Conservation (phyloP, 1,284 basidiomycete genomes). For the Baeospora myosura region DNA sequence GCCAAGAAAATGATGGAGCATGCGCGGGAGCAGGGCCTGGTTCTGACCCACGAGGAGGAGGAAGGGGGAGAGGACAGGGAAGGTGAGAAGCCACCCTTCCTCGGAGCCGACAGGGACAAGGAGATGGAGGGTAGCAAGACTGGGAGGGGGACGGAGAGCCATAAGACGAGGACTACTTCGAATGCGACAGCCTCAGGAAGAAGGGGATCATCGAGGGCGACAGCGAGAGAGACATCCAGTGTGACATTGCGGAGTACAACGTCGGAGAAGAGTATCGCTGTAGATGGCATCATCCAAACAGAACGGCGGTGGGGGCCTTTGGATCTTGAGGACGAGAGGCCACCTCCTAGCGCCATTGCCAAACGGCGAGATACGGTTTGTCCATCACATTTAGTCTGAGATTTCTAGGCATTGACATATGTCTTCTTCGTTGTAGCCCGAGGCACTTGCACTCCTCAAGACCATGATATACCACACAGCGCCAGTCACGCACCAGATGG, state of each 20-base stretch:
- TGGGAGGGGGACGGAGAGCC: too few species aligned
- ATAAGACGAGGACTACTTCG: too few species aligned
- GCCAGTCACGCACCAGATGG: constrained; percentile 43
- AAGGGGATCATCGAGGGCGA: too few species aligned
- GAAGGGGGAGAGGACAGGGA: constrained; percentile 6
- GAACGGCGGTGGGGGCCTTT: constrained; percentile 48
- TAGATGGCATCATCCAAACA: constrained; percentile 26
- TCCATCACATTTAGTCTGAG: constrained; percentile 3
- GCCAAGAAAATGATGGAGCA: constrained; percentile 34
- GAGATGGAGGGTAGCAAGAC: too few species aligned
- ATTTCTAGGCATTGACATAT: not conserved
- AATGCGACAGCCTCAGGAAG: too few species aligned
- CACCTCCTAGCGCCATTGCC: constrained; percentile 59
- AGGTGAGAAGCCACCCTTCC: constrained; percentile 10
- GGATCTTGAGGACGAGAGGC: constrained; percentile 50
- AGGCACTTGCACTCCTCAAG: constrained; percentile 48
- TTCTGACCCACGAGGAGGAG: constrained; percentile 18
- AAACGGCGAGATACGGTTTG: constrained; percentile 53
- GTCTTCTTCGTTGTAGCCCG: constrained; percentile 29
- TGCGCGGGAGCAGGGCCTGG: constrained; percentile 41
- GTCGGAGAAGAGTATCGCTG: constrained; percentile 10
- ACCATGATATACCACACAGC: constrained; percentile 52
- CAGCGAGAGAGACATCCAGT: too few species aligned
- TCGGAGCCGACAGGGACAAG: constrained; percentile 9
- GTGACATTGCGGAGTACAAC: too few species aligned